phyloP scores from a whole-genome alignment of 2,329 filamentous ascomycete species.

The Calonectria honghensis region DNA sequence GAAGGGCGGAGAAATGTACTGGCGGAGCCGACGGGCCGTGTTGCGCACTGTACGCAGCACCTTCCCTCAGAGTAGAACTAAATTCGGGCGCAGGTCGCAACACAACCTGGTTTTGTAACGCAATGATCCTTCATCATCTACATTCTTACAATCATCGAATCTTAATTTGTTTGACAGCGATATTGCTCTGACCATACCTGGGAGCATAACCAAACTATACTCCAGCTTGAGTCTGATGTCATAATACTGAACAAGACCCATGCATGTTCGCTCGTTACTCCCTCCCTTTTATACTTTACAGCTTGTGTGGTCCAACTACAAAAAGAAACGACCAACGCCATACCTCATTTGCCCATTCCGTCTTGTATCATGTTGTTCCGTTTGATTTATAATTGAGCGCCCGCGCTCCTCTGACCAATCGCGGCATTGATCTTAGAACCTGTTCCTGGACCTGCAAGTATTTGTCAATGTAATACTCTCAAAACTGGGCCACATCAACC shows the following conservation, averaged over 20 bases:
- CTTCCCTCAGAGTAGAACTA: background rate
- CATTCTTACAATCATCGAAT: background rate
- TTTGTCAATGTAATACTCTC: conserved; percentile 14
- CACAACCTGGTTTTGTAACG: background rate
- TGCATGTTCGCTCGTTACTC: background rate
- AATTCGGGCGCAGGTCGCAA: background rate
- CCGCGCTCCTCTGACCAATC: background rate
- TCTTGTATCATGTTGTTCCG: background rate
- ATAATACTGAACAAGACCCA: background rate
- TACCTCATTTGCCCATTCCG: background rate
- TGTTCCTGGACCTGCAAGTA: background rate
- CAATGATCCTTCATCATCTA: background rate
- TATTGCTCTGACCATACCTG: background rate
- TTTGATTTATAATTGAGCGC: background rate
- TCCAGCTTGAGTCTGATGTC: background rate
- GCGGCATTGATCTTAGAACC: background rate
- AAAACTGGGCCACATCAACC: conserved; percentile 60
- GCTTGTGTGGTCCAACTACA: background rate
- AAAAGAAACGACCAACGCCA: background rate
- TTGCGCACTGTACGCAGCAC: conserved; percentile 35
- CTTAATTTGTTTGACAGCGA: background rate
- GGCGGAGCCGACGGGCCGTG: conserved; percentile 45
- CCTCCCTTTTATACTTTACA: conserved; percentile 7
- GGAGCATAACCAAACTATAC: background rate
- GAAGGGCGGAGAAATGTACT: conserved; percentile 56